Evolutionary conservation across 2,329 filamentous ascomycete species (phyloP).

Genomic region (Colletotrichum gloeosporioides): DNA sequence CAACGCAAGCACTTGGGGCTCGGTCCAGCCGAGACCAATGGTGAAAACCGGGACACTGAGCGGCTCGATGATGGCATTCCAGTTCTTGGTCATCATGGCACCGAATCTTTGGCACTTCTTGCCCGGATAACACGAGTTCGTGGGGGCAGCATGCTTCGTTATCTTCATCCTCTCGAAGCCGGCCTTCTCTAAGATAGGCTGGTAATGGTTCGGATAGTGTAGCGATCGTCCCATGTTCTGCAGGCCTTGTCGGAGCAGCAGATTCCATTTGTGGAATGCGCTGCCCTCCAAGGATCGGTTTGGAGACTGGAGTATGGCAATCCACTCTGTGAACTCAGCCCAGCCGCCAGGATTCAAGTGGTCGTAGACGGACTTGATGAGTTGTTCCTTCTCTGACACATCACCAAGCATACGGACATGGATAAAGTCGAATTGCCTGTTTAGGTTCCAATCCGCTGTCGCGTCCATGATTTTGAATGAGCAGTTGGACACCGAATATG

Average conservation of each 20-base stretch:
- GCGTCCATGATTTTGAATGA: conserved; percentile 32
- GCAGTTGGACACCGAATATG: conserved; percentile 30
- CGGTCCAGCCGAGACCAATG: conserved; percentile 38
- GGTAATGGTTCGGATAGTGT: conserved; percentile 30
- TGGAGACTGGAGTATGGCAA: conserved; percentile 33
- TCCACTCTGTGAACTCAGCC: conserved; percentile 39
- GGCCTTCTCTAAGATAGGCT: conserved; percentile 24
- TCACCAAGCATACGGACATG: conserved; percentile 37
- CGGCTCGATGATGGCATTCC: conserved; percentile 24
- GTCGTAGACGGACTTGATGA: conserved; percentile 34
- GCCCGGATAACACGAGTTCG: conserved; percentile 34
- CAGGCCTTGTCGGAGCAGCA: conserved; percentile 30
- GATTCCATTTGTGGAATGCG: conserved; percentile 34
- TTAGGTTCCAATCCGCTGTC: conserved; percentile 30
- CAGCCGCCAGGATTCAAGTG: conserved; percentile 27
- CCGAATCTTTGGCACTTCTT: conserved; percentile 33
- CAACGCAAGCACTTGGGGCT: conserved; percentile 36
- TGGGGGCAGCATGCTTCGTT: conserved; percentile 31
- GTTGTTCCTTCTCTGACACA: conserved; percentile 27
- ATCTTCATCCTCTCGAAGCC: conserved; percentile 31
- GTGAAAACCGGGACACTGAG: conserved; percentile 44
- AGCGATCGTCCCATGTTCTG: conserved; percentile 35
- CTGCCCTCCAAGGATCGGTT: conserved; percentile 35
- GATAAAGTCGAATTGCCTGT: conserved; percentile 32
- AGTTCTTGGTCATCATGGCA: conserved; percentile 31